A percentile compares a stretch with the other conserved stretches of the same genome.
phyloP scores from a whole-genome alignment of 164 flowering plant genomes.

The Aristolochia contorta region DNA sequence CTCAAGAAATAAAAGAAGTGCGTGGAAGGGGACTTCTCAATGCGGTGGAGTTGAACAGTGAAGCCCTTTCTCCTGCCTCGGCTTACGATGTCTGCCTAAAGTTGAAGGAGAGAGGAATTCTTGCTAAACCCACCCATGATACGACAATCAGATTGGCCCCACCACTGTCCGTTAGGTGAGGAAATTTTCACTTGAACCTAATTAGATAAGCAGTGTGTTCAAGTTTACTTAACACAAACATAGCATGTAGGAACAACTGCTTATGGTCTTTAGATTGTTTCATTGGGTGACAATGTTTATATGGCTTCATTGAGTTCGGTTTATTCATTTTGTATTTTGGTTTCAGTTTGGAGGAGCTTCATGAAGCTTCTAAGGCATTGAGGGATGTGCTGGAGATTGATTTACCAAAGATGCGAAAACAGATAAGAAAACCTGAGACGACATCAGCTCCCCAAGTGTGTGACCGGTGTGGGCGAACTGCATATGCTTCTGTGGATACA shows the following conservation, averaged over 20 bases:
- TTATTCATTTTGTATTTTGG: not conserved
- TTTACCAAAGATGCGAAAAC: constrained; percentile 56
- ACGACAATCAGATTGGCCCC: constrained; percentile 89
- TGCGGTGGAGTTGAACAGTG: constrained; percentile 78
- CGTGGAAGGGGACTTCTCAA: constrained; percentile 89
- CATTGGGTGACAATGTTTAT: not conserved
- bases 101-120: constrained; percentile 89
- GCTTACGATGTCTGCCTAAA: constrained; percentile 87
- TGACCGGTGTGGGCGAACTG: constrained; percentile 15
- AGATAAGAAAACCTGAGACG: constrained; percentile 32
- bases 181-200: not conserved
- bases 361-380: constrained; percentile 67
- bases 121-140: constrained; percentile 93
- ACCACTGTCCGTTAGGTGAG: constrained; percentile 81
- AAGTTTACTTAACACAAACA: not conserved
- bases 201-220: not conserved
- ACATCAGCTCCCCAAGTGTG: not conserved
- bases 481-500: constrained; percentile 20
- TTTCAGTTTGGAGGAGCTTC: constrained; percentile 73
- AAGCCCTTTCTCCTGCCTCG: constrained; percentile 49
- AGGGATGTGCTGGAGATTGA: constrained; percentile 63
- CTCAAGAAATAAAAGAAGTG: constrained; percentile 64
- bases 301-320: not conserved
- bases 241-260: not conserved
- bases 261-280: not conserved